phyloP scores from a whole-genome alignment of 2,329 filamentous ascomycete genomes.

The Penicillium sp. region DNA sequence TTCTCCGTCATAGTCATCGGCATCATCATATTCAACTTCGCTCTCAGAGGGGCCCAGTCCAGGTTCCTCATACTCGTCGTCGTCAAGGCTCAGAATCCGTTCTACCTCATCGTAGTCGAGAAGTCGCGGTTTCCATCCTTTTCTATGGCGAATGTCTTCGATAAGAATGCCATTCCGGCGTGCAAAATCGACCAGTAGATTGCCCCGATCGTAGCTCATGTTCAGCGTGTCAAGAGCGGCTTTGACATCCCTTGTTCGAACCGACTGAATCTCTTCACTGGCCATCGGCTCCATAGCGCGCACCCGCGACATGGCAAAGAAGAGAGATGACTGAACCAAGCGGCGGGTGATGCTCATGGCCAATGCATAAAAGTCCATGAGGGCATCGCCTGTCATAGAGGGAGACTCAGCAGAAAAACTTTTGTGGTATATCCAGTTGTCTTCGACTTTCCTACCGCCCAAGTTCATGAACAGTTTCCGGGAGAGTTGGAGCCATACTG shows the following conservation, averaged over 20 bases:
- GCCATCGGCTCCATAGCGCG: slow-evolving; percentile 47
- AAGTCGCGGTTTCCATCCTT: slow-evolving; percentile 22
- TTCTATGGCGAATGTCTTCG: slow-evolving; percentile 37
- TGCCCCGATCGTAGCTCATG: slow-evolving; percentile 46
- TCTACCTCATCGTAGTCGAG: slow-evolving; percentile 38
- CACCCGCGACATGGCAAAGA: slow-evolving; percentile 68
- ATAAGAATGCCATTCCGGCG: slow-evolving; percentile 55
- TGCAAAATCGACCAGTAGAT: slow-evolving; percentile 54
- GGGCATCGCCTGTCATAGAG: slow-evolving; percentile 69
- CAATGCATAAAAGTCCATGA: slow-evolving; percentile 73
- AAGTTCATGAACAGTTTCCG: slow-evolving; percentile 73
- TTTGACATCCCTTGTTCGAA: slow-evolving; percentile 52
- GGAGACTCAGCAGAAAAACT: slow-evolving; percentile 54
- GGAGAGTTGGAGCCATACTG: slow-evolving; percentile 63
- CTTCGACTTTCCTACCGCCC: slow-evolving; percentile 53
- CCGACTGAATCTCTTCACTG: slow-evolving; percentile 30
- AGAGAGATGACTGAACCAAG: slow-evolving; percentile 67
- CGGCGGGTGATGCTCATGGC: slow-evolving; percentile 66
- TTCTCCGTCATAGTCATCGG: slow-evolving; percentile 11
- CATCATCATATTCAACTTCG: slow-evolving; percentile 39
- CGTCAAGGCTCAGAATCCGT: slow-evolving; percentile 9
- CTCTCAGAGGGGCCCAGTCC: neutral
- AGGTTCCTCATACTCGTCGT: slow-evolving; percentile 31
- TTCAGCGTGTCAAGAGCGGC: slow-evolving; percentile 56
- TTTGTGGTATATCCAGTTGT: slow-evolving; percentile 63